Base-by-base conservation (phyloP, 257 asterid species). In the Buddleja alternifolia region DNA sequence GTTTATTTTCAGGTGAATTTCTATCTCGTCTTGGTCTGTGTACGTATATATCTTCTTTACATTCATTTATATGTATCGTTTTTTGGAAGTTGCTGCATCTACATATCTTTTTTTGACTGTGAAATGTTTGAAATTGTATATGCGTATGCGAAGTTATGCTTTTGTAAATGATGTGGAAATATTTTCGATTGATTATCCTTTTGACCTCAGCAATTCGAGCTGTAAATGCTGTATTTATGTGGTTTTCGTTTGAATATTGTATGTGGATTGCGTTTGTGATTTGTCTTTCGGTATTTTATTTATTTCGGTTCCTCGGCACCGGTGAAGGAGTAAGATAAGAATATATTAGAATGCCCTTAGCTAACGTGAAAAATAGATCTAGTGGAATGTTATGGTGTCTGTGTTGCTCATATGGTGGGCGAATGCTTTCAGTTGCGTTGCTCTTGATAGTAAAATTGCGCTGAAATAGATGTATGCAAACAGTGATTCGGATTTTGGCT, bases 1-100 rank as follows among this genome's bases (percentile, higher is more conserved):
- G 34, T 29, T n/a, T 44, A 10, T 10, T 67, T 36, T 5, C 72
- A 40, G 76, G 79, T 73, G 34, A 56, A 8, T n/a, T 45, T 60
- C 50, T n/a, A n/a, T 16, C 41, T 24, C 51, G 16, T 12, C 5
- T 23, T 63, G 20, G 16, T 29, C 4, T 57, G 20, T 56, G 2
- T 12, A 10, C 3, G 20, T 2, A 4, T 19, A 2, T 46, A 64
- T 46, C 61, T 36, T 62, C 55, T 20, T 60, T 63, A 16, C 23
- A 24, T 29, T 1, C 8, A 29, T 29, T 29, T 29, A 24, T 44
- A 4, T 15, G 10, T 24, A 8, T 47, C 37, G 45, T 21, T 25
- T 6, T 7, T 9, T 42, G 17, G 11, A 42, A 41, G 5, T 61
- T 61, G 25, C 2, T 1, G 41, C 37, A 19, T 4, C 20, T 51